Base-by-base conservation (phyloP, 805 yeast genomes). In the Cyberlindnera mississippiensis region DNA sequence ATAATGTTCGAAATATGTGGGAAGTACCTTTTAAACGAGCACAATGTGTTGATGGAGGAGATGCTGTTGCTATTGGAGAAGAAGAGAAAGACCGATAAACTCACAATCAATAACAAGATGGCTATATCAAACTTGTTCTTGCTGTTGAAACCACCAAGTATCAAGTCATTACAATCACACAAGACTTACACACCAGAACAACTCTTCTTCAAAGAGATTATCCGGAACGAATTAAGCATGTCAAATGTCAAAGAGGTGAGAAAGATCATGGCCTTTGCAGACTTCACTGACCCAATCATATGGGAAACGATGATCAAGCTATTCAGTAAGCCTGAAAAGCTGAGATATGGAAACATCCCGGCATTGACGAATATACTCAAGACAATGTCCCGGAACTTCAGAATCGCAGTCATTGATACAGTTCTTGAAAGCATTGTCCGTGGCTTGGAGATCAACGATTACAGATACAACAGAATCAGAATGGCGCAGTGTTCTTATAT, bases 1-100 rank as follows among this genome's bases (percentile, higher is more conserved):
- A 71, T 81, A n/a, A 64, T 87, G 33, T 82, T 87, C 53, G 95
- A 89, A 52, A 68, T 76, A 28, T 73, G 86, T 51, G 96, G 96
- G 0, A 68, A 78, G 43, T 76, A 80, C 44, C 66, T 89, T 37
- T 57, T 83, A 33, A 65, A 75, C 46, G 85, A 79, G 18, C 81
- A 78, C 45, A 67, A 66, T 36, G 72, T 66, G 6, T 66, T 78
- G 28, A 85, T 86, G 76, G 67, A 68, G 13, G 80, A 78, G 45
- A 74, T 86, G 82, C 62, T 88, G 28, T 70, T 65, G 6, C 56
- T 82, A 6, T 60, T 87, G 32, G 73, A 72, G 46, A 67, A 63
- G 24, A 73, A 75, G 44, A 69, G 72, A 38, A 73, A 69, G 37
- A 73, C 72, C 30, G 69, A 71, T 20, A 67, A 67, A 27, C 58